Base-by-base conservation (phyloP, 225 moss, liverwort and hornwort genomes). In the Antitrichia curtipendula region DNA sequence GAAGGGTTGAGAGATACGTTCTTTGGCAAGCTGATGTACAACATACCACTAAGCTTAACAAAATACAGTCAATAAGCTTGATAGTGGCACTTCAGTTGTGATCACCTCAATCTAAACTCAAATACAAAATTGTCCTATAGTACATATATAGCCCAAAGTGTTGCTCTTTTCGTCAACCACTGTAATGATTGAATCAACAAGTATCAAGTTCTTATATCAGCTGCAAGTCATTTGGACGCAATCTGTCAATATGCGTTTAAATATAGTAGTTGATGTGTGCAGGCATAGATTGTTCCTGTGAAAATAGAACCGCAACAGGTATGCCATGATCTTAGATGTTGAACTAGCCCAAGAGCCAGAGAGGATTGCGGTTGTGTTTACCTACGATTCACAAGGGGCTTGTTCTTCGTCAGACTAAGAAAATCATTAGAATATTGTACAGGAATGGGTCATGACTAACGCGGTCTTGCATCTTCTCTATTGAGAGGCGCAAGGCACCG, bases 51-150 rank as follows among this genome's bases (percentile, higher is more conserved):
- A 40, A 81, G 34, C 34, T 49, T 38, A n/a, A 38, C 56, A 81
- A 68, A n/a, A n/a, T n/a, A n/a, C n/a, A n/a, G n/a, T n/a, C n/a
- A n/a, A n/a, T n/a, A n/a, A n/a, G n/a, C n/a, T n/a, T n/a, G n/a
- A n/a, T n/a, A n/a, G n/a, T n/a, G n/a, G n/a, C n/a, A n/a, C n/a
- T n/a, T n/a, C 61, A 81, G 65, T 69, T 65, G 49, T 53, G 8
- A 71, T 90, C 91, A 83, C 57, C 86, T 75, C 82, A 75, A 84
- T 84, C 84, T 86, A 54, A 84, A 70, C 78, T 90, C 91, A 76
- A 90, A 75, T 83, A 88, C 86, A 90, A 90, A 92, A 84, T 84
- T 90, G 77, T 76, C 71, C 77, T 92, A 88, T 90, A 12, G 58
- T 92, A 92, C 90, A 90, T 54, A 50, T 52, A 49, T 82, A 84